Evolutionary conservation across 2,329 filamentous ascomycete species (phyloP).

Genomic region (Elsinoe ampelina): DNA sequence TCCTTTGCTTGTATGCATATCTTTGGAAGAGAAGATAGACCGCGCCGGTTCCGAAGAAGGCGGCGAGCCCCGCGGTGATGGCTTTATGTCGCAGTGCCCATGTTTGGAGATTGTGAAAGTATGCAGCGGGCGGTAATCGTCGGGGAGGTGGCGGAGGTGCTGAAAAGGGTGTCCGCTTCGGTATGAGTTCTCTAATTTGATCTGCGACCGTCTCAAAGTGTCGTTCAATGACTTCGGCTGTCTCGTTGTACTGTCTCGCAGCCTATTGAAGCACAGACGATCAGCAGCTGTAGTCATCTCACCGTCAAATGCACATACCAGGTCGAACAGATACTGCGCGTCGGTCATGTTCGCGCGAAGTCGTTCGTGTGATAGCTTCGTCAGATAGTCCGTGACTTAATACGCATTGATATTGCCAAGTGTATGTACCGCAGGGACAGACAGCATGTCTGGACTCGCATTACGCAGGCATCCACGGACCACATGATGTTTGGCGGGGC

Average conservation of each 20-base stretch:
- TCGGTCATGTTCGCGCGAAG: slow-evolving; percentile 25
- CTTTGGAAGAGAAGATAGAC: slow-evolving; percentile 50
- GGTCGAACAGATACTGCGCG: slow-evolving; percentile 28
- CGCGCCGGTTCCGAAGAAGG: slow-evolving; percentile 58
- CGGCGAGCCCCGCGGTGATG: slow-evolving; percentile 59
- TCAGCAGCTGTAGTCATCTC: neutral
- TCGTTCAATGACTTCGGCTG: slow-evolving; percentile 71
- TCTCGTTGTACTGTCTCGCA: slow-evolving; percentile 38
- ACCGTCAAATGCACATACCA: slow-evolving; percentile 7
- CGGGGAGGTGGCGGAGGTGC: slow-evolving; percentile 40
- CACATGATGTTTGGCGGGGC: slow-evolving; percentile 1
- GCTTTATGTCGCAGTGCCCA: slow-evolving; percentile 69
- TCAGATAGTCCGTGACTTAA: neutral
- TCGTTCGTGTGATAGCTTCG: neutral
- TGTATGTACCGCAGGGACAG: neutral
- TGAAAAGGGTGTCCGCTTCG: slow-evolving; percentile 39
- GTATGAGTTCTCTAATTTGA: slow-evolving; percentile 58
- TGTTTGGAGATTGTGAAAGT: slow-evolving; percentile 50
- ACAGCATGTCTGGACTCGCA: neutral
- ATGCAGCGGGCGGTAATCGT: slow-evolving; percentile 33
- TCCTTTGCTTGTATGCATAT: slow-evolving; percentile 50
- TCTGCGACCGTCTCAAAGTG: slow-evolving; percentile 69
- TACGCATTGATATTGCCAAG: slow-evolving; percentile 3
- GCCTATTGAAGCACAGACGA: slow-evolving; percentile 17
- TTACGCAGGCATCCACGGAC: neutral